phyloP scores from a whole-genome alignment of 2,329 filamentous ascomycete genomes.

The Colletotrichum theobromicola region DNA sequence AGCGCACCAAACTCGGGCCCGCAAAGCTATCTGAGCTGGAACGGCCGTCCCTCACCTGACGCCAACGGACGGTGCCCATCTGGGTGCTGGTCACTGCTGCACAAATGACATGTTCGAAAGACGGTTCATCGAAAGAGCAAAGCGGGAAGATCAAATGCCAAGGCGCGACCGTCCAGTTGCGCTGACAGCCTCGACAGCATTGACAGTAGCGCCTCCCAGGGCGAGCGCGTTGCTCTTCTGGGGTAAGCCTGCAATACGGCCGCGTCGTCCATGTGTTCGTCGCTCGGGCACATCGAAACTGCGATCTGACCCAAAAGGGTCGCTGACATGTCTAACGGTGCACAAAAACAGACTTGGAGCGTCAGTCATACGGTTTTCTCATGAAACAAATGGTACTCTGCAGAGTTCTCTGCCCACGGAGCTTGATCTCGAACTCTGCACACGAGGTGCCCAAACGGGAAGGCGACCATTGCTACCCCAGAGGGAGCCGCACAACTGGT shows the following conservation, averaged over 20 bases:
- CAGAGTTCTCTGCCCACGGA: not conserved
- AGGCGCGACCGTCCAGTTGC: not conserved
- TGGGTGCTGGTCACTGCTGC: not conserved
- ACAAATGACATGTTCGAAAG: not conserved
- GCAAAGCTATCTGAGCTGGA: not conserved
- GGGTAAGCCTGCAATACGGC: not conserved
- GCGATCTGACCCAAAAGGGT: not conserved
- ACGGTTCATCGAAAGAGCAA: not conserved
- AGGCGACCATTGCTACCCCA: not conserved
- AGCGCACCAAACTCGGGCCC: not conserved
- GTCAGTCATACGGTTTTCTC: not conserved
- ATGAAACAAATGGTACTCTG: not conserved
- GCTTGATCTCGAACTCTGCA: not conserved
- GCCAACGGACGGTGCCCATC: not conserved
- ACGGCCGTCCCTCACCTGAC: not conserved
- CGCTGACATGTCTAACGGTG: not conserved
- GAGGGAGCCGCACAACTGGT: not conserved
- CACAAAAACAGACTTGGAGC: not conserved
- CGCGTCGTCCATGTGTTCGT: not conserved
- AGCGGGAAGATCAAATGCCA: slow-evolving; percentile 7
- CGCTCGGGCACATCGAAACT: slow-evolving; percentile 14
- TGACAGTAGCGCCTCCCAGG: not conserved
- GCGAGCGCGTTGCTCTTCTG: not conserved
- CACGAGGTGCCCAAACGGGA: not conserved
- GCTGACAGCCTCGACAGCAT: not conserved